phyloP scores from a whole-genome alignment of 2,329 filamentous ascomycete species.

The Akanthomyces dipterigenus region DNA sequence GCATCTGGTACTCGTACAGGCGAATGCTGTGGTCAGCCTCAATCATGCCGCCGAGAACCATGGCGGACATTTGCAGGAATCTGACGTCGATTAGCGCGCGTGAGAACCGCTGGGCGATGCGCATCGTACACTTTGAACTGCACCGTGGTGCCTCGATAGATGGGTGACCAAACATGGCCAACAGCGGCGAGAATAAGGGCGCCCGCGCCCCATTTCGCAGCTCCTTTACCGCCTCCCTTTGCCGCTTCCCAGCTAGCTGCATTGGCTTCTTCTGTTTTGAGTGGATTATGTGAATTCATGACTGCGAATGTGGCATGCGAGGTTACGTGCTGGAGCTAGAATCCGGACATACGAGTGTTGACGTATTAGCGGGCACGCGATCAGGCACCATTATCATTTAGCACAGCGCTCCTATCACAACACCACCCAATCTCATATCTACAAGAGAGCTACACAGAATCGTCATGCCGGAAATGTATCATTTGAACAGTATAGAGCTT shows the following conservation, averaged over 20 bases:
- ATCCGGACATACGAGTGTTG: not conserved
- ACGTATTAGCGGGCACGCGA: slow-evolving; percentile 7
- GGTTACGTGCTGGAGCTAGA: not conserved
- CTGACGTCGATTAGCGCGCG: slow-evolving; percentile 32
- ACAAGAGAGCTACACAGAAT: not conserved
- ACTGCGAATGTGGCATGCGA: not conserved
- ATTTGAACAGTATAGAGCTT: not conserved
- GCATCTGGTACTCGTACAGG: slow-evolving; percentile 57
- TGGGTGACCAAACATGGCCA: slow-evolving; percentile 58
- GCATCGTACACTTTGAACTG: slow-evolving; percentile 68
- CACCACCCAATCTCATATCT: not conserved
- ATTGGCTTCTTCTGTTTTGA: slow-evolving; percentile 60
- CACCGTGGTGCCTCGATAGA: slow-evolving; percentile 66
- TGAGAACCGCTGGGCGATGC: not conserved
- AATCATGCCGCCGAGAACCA: slow-evolving; percentile 72
- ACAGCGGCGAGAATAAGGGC: slow-evolving; percentile 54
- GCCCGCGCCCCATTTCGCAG: slow-evolving; percentile 65
- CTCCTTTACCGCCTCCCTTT: slow-evolving; percentile 59
- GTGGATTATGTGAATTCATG: slow-evolving; percentile 48
- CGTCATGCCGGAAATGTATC: not conserved
- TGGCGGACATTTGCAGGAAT: slow-evolving; percentile 77
- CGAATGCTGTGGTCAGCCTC: slow-evolving; percentile 66
- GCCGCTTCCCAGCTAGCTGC: slow-evolving; percentile 66
- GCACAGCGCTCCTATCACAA: not conserved
- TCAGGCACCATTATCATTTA: not conserved